These are phyloP conservation scores for Apiotrichum sp. DNA, from an alignment of 1,284 basidiomycete genomes.

Conservation along the genomic window DNA sequence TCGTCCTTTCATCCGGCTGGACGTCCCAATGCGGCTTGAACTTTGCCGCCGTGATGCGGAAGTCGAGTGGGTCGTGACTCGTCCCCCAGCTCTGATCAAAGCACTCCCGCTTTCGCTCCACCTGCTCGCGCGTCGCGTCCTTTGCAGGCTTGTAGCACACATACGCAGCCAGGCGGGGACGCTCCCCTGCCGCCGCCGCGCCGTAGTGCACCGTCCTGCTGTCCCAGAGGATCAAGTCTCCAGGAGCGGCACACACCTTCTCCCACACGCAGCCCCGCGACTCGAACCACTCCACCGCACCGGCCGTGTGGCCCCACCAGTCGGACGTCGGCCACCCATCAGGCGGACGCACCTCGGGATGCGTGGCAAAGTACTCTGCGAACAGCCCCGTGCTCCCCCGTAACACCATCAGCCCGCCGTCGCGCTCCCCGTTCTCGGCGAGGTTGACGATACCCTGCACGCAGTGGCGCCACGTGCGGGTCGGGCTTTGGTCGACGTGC, in stretches of 20 bases:
- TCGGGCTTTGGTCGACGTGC: conserved; percentile 44
- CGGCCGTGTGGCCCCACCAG: conserved; percentile 35
- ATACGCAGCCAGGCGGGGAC: conserved; percentile 36
- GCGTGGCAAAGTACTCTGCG: conserved; percentile 39
- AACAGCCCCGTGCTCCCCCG: conserved; percentile 37
- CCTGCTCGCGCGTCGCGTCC: conserved; percentile 22
- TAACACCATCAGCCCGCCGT: conserved; percentile 48
- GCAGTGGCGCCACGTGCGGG: conserved; percentile 40
- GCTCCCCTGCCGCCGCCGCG: conserved; percentile 26
- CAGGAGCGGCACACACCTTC: conserved; percentile 32
- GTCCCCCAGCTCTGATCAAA: conserved; percentile 23
- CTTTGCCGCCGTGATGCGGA: conserved; percentile 23
- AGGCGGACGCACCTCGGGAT: conserved; percentile 32
- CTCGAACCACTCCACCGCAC: conserved; percentile 33
- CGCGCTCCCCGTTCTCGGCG: conserved; percentile 41
- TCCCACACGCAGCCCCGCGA: conserved; percentile 36
- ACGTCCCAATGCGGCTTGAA: conserved; percentile 10
- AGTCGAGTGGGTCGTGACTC: conserved; percentile 36
- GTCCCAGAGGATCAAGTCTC: conserved; percentile 39
- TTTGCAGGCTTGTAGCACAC: conserved; percentile 40
- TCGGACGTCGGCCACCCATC: conserved; percentile 39
- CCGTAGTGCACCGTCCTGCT: conserved; percentile 32
- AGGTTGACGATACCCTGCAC: conserved; percentile 48
- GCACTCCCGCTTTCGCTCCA: conserved; percentile 21
- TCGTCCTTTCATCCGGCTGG: conserved; percentile 22